Evolutionary conservation across 2,329 filamentous ascomycete genomes (phyloP).

Genomic region (Aspergillus arachidicola): DNA sequence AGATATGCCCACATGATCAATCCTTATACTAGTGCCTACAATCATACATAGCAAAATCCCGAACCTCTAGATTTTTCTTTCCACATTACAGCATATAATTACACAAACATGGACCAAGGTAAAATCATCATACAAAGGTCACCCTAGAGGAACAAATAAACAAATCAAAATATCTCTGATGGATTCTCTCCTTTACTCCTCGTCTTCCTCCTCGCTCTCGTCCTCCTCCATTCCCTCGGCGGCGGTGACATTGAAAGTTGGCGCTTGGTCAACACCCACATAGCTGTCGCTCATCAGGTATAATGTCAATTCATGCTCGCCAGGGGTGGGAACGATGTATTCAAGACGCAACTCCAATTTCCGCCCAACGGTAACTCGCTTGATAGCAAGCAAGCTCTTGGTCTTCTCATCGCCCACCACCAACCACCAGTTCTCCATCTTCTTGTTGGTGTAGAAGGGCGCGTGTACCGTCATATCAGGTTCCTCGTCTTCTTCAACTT

Average conservation of each 20-base stretch:
- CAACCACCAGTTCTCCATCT: constrained; percentile 98
- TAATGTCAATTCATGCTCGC: constrained; percentile 84
- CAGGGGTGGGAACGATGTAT: constrained; percentile 83
- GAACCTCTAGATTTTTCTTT: constrained; percentile 2
- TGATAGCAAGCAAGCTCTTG: constrained; percentile 87
- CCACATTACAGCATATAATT: constrained; percentile 18
- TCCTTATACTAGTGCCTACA: too few relatives aligned
- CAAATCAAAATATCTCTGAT: constrained; percentile 15
- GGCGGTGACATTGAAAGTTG: constrained; percentile 80
- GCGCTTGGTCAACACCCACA: constrained; percentile 94
- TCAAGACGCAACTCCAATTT: constrained; percentile 80
- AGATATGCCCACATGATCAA: too few relatives aligned
- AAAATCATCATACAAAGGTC: constrained; percentile 1
- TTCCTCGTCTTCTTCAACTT: constrained; percentile 72
- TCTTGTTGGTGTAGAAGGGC: constrained; percentile 88
- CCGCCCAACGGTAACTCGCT: constrained; percentile 83
- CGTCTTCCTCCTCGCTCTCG: constrained; percentile 78
- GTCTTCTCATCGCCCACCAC: constrained; percentile 91
- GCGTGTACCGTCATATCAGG: constrained; percentile 86
- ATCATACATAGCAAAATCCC: too few relatives aligned
- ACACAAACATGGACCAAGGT: constrained; percentile 9
- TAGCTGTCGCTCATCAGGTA: constrained; percentile 98
- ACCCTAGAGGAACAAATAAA: constrained; percentile 8
- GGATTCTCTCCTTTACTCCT: constrained; percentile 46
- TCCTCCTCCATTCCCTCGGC: constrained; percentile 96